These are phyloP conservation scores for Stagonosporopsis vannaccii DNA, from an alignment of 2,329 filamentous ascomycete genomes.

Conservation along the genomic window DNA sequence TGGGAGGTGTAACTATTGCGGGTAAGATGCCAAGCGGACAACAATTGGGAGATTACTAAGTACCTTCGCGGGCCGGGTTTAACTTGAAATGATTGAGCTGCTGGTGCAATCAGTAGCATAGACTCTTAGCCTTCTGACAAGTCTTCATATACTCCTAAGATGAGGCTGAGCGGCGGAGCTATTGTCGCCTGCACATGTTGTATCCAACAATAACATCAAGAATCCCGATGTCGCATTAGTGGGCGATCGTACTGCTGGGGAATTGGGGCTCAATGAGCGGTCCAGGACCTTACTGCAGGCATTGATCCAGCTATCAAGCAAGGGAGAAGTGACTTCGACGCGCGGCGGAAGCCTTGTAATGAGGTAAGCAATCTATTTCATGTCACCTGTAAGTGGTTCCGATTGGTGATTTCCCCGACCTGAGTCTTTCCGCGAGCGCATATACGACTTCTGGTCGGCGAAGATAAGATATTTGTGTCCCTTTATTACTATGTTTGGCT, in stretches of 20 bases:
- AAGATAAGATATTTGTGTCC: slow-evolving; percentile 1
- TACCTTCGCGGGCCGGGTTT: neutral
- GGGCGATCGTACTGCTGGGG: neutral
- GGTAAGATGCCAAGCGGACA: neutral
- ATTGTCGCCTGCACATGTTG: slow-evolving; percentile 6
- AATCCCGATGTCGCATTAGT: slow-evolving; percentile 2
- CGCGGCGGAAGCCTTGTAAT: neutral
- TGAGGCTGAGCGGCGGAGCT: slow-evolving; percentile 1
- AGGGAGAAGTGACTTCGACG: slow-evolving; percentile 3
- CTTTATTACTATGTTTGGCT: slow-evolving; percentile 3
- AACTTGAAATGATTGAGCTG: neutral
- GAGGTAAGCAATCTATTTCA: neutral
- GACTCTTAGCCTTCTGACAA: neutral
- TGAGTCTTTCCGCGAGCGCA: neutral
- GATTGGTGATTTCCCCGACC: neutral
- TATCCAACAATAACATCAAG: slow-evolving; percentile 2
- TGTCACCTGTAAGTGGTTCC: neutral
- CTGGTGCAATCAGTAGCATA: neutral
- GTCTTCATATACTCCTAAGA: slow-evolving; percentile 5
- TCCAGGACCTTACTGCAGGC: neutral
- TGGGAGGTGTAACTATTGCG: neutral
- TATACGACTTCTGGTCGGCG: neutral
- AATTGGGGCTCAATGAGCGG: neutral
- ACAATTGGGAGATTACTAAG: neutral
- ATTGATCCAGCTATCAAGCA: slow-evolving; percentile 3